Conservation (phyloP, 2,329 filamentous ascomycete genomes). For the Pseudogymnoascus sp. region DNA sequence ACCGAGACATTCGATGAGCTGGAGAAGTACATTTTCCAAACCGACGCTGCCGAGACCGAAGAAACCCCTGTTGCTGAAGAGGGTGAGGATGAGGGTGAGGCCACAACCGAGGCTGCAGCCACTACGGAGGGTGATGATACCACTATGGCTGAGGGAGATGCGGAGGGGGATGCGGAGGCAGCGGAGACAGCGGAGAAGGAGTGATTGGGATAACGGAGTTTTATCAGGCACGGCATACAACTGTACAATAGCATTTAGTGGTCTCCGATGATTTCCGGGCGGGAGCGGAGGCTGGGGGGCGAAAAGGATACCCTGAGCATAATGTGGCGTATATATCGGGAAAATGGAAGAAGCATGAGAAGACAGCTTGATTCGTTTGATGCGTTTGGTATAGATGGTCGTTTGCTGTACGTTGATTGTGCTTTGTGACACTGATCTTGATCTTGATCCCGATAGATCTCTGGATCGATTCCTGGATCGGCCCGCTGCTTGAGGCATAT, state of each 20-base stretch:
- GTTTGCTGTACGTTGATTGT: neutral
- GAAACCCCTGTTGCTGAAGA: constrained; percentile 15
- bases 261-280: neutral
- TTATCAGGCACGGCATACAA: neutral
- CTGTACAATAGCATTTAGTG: constrained; percentile 3
- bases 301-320: neutral
- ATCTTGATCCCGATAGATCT: neutral
- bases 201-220: constrained; percentile 1
- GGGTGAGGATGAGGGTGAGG: neutral
- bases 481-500: neutral
- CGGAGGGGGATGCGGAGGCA: neutral
- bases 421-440: neutral
- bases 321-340: neutral
- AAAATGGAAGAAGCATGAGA: neutral
- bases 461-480: neutral
- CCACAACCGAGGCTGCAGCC: neutral
- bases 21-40: constrained; percentile 39
- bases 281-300: neutral
- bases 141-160: neutral
- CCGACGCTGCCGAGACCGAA: constrained; percentile 15
- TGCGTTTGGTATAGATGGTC: neutral
- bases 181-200: neutral
- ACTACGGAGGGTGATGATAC: neutral
- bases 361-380: neutral
- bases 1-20: constrained; percentile 41